phyloP scores from a whole-genome alignment of 1,139 yeast species.

The Candida smagusa region DNA sequence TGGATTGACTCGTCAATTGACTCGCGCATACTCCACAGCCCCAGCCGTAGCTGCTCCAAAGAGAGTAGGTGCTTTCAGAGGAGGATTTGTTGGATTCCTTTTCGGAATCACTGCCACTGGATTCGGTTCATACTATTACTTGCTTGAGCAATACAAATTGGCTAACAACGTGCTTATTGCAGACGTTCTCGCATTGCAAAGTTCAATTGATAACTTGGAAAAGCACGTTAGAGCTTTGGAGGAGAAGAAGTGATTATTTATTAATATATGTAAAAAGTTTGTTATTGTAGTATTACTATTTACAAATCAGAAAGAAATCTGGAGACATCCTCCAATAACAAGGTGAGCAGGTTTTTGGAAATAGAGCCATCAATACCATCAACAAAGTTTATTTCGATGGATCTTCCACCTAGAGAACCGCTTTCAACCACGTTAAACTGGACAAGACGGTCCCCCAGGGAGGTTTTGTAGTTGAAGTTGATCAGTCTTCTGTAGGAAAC shows the following conservation, averaged over 20 bases:
- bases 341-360: slow-evolving; percentile 21
- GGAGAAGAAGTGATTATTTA: slow-evolving; percentile 25
- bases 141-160: slow-evolving; percentile 72
- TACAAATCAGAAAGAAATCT: slow-evolving; percentile 21
- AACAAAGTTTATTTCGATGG: slow-evolving; percentile 45
- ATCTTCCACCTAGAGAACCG: slow-evolving; percentile 53
- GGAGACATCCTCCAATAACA: slow-evolving; percentile 27
- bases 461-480: slow-evolving; percentile 29
- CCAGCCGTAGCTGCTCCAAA: slow-evolving; percentile 25
- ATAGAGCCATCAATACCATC: slow-evolving; percentile 29
- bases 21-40: slow-evolving; percentile 35
- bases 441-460: slow-evolving; percentile 26
- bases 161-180: slow-evolving; percentile 71
- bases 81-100: slow-evolving; percentile 72
- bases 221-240: slow-evolving; percentile 58
- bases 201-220: slow-evolving; percentile 65
- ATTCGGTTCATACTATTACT: slow-evolving; percentile 70
- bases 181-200: slow-evolving; percentile 70
- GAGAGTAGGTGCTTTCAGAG: slow-evolving; percentile 60
- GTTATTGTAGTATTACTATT: not conserved
- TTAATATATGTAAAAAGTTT: slow-evolving; percentile 1
- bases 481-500: slow-evolving; percentile 42
- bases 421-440: slow-evolving; percentile 54
- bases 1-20: slow-evolving; percentile 20
- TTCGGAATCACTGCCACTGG: slow-evolving; percentile 76